These are phyloP conservation scores for Alternaria infectoria DNA, from an alignment of 2,329 filamentous ascomycete genomes.

Conservation along the genomic window DNA sequence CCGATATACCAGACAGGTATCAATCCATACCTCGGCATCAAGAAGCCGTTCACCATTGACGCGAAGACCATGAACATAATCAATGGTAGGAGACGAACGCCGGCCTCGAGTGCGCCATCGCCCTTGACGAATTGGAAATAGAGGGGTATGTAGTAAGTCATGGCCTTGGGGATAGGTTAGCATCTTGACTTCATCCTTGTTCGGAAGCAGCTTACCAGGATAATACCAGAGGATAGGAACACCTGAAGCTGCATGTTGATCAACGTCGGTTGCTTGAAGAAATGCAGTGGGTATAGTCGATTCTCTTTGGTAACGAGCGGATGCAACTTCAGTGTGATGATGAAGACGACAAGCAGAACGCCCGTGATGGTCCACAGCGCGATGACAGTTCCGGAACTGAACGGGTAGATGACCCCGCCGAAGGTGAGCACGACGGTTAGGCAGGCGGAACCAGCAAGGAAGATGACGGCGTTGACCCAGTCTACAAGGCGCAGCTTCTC, in stretches of 20 bases:
- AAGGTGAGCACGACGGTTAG: neutral
- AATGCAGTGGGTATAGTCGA: slow-evolving; percentile 59
- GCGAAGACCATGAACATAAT: slow-evolving; percentile 23
- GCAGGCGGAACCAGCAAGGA: slow-evolving; percentile 31
- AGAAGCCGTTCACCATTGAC: slow-evolving; percentile 24
- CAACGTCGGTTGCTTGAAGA: slow-evolving; percentile 40
- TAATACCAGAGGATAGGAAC: slow-evolving; percentile 21
- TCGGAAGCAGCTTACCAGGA: neutral
- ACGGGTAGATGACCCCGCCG: neutral
- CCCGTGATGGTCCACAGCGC: slow-evolving; percentile 56
- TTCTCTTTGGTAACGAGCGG: slow-evolving; percentile 53
- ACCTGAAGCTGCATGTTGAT: slow-evolving; percentile 16
- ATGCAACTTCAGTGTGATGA: slow-evolving; percentile 52
- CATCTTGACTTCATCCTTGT: neutral
- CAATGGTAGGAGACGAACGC: slow-evolving; percentile 35
- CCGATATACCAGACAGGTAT: slow-evolving; percentile 25
- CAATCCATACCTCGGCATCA: slow-evolving; percentile 26
- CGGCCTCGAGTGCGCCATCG: slow-evolving; percentile 25
- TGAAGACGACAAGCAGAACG: slow-evolving; percentile 52
- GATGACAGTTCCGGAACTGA: slow-evolving; percentile 6
- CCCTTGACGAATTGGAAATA: slow-evolving; percentile 34
- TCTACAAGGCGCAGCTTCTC: slow-evolving; percentile 54
- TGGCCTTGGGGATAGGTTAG: neutral
- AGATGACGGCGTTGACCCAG: slow-evolving; percentile 40
- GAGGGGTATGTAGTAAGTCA: slow-evolving; percentile 35